Evolutionary conservation across 345 rosid genomes (phyloP).

Genomic region (Dovyalis caffra): DNA sequence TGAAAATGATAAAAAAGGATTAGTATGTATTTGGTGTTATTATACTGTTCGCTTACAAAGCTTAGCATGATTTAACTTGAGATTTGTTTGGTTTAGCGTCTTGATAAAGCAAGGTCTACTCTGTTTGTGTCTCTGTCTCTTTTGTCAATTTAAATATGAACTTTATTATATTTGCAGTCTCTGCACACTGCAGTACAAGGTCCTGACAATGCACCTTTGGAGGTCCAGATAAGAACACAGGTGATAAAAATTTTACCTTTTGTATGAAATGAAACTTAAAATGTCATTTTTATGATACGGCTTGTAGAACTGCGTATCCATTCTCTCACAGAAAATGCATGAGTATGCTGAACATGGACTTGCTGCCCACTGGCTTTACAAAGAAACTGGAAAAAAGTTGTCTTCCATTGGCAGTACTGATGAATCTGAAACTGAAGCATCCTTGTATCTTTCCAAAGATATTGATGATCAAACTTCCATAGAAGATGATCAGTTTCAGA

Average conservation of each 20-base stretch:
- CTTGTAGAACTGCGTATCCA: background rate
- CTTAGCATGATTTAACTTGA: background rate
- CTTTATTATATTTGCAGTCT: conserved; percentile 48
- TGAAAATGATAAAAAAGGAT: no score
- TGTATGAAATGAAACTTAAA: conserved; percentile 5
- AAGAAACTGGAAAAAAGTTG: conserved; percentile 54
- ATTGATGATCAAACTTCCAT: conserved; percentile 34
- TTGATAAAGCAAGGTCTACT: background rate
- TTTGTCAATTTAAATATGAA: background rate
- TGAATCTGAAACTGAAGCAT: conserved; percentile 43
- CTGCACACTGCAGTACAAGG: conserved; percentile 73
- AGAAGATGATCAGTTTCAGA: conserved; percentile 38
- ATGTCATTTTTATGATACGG: conserved; percentile 2
- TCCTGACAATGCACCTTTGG: conserved; percentile 67
- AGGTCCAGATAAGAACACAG: conserved; percentile 83
- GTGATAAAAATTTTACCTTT: conserved; percentile 24
- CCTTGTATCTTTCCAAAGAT: conserved; percentile 39
- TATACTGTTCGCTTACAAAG: no score
- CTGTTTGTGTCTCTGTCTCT: background rate
- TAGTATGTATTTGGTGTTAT: no score
- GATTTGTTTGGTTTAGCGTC: background rate
- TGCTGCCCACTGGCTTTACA: conserved; percentile 88
- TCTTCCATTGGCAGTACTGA: conserved; percentile 36
- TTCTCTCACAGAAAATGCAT: conserved; percentile 58
- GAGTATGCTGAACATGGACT: conserved; percentile 79